phyloP scores from a whole-genome alignment of 2,329 filamentous ascomycete species.

The Colletotrichum tofieldiae region DNA sequence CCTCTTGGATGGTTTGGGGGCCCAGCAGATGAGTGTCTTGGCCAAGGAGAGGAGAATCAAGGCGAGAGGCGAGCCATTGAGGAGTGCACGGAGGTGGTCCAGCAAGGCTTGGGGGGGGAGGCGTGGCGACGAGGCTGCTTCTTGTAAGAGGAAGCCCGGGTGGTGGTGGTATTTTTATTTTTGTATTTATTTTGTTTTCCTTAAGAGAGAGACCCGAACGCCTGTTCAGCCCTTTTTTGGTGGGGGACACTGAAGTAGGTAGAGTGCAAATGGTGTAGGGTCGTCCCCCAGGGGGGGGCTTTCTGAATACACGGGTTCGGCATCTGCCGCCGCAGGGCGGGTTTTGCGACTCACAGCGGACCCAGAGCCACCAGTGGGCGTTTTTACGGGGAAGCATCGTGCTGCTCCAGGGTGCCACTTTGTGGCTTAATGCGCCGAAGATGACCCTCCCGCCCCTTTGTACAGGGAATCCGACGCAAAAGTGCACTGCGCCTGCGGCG shows the following conservation, averaged over 20 bases:
- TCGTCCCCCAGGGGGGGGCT: neutral
- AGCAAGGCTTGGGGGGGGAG: neutral
- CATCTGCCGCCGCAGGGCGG: neutral
- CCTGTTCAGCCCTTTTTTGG: constrained; percentile 31
- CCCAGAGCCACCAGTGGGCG: neutral
- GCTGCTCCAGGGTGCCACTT: constrained; percentile 4
- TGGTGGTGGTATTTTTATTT: neutral
- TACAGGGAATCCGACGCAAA: neutral
- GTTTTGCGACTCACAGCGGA: neutral
- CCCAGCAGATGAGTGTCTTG: neutral
- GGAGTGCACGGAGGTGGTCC: neutral
- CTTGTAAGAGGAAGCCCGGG: neutral
- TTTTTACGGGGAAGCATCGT: constrained; percentile 2
- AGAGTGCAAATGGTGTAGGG: neutral
- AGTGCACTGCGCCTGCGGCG: constrained; percentile 10
- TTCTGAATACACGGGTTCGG: neutral
- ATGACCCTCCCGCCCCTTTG: too few relatives aligned
- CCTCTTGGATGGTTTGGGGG: neutral
- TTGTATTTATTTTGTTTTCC: neutral
- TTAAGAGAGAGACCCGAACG: neutral
- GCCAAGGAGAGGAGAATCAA: neutral
- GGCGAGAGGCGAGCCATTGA: constrained; percentile 13
- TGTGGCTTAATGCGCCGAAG: constrained; percentile 5
- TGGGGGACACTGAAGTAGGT: neutral
- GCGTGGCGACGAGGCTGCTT: neutral